phyloP scores from a whole-genome alignment of 805 yeast species.

The Scheffersomyces spartinae region DNA sequence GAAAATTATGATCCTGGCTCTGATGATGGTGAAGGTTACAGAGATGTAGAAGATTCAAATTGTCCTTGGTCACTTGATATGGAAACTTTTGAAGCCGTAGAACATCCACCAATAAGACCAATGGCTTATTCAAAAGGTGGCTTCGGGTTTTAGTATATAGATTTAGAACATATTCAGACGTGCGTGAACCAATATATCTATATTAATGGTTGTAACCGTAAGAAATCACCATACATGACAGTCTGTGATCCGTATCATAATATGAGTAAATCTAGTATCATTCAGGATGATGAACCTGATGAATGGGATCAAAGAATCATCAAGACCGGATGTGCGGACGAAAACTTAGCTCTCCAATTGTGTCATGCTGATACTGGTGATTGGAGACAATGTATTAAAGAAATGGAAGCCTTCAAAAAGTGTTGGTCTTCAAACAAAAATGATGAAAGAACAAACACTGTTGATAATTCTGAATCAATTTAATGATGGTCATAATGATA shows the following conservation, averaged over 20 bases:
- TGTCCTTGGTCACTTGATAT: constrained; percentile 39
- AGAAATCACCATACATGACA: no score
- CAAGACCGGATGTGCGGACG: constrained; percentile 31
- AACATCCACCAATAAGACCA: constrained; percentile 86
- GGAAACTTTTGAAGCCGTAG: constrained; percentile 65
- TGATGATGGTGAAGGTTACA: constrained; percentile 32
- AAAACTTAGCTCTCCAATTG: constrained; percentile 26
- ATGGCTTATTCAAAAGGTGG: constrained; percentile 70
- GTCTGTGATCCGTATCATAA: no score
- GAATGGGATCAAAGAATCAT: constrained; percentile 37
- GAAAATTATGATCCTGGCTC: constrained; percentile 32
- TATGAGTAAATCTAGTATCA: no score
- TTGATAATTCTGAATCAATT: constrained; percentile 14
- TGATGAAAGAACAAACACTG: constrained; percentile 34
- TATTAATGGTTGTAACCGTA: no score
- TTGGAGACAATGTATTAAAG: no score
- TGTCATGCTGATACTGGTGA: constrained; percentile 37
- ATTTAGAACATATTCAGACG: background rate
- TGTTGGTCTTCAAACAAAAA: constrained; percentile 57
- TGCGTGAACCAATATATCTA: no score
- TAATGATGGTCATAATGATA: no score
- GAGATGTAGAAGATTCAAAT: constrained; percentile 21
- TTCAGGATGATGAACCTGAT: constrained; percentile 35
- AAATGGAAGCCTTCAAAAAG: constrained; percentile 44
- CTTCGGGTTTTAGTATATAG: constrained; percentile 29